Conservation (phyloP, 257 asterid species). For the Nemophila menziesii region DNA sequence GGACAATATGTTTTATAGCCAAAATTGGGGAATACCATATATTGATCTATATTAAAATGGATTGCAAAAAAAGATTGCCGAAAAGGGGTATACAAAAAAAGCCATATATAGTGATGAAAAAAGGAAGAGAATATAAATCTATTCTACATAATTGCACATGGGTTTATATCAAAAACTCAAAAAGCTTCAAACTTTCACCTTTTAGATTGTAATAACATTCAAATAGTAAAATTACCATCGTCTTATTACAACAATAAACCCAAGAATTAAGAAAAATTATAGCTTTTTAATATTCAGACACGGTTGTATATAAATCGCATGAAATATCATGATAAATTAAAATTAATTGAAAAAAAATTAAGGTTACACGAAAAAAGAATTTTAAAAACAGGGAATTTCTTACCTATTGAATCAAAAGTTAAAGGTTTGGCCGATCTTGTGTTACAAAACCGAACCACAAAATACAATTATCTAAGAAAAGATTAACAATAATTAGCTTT, state of each 20-base stretch:
- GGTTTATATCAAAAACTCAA: neutral
- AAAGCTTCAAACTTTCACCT: neutral
- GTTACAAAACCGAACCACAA: too few species aligned
- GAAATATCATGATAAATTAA: neutral
- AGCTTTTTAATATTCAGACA: neutral
- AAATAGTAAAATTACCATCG: neutral
- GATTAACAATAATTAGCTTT: too few species aligned
- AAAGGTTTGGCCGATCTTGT: too few species aligned
- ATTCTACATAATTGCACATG: neutral
- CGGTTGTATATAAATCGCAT: neutral
- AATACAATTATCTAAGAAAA: too few species aligned
- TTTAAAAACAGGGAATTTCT: too few species aligned
- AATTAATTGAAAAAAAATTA: too few species aligned
- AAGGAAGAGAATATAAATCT: too few species aligned
- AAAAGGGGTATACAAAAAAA: too few species aligned
- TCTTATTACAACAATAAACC: neutral
- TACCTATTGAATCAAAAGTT: too few species aligned
- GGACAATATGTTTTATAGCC: neutral
- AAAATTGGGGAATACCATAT: neutral
- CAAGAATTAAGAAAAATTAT: neutral
- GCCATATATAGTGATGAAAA: too few species aligned
- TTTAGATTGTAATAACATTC: too few species aligned
- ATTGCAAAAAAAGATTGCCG: too few species aligned
- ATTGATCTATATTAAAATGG: neutral
- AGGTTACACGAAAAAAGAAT: neutral